A percentile compares a stretch with the other conserved stretches of the same genome.
Evolutionary conservation across 2,329 filamentous ascomycete genomes (phyloP).

Genomic region (Beauveria varroae): DNA sequence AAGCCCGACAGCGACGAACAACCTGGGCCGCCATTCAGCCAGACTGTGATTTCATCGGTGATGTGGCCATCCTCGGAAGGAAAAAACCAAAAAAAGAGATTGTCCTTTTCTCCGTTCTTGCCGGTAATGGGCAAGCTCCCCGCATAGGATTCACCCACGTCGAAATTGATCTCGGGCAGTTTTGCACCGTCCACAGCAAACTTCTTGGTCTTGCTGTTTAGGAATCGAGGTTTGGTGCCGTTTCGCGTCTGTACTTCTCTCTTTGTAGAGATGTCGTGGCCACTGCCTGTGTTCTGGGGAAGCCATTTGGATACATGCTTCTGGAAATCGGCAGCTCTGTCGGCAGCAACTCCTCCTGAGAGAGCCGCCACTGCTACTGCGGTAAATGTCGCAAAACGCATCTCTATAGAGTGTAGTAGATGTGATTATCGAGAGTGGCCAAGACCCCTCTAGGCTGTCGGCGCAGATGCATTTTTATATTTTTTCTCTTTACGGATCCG

Average conservation of each 20-base stretch:
- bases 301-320: neutral
- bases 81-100: conserved; percentile 63
- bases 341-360: neutral
- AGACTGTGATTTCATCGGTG: conserved; percentile 54
- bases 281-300: too few species aligned
- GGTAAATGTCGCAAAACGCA: neutral
- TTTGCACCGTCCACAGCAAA: conserved; percentile 56
- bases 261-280: neutral
- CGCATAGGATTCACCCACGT: conserved; percentile 60
- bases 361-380: neutral
- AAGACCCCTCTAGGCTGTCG: too few species aligned
- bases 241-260: neutral
- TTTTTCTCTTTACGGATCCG: neutral
- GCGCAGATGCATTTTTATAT: neutral
- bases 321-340: neutral
- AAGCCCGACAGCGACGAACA: conserved; percentile 59
- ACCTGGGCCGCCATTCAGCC: conserved; percentile 50
- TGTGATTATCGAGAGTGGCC: too few species aligned
- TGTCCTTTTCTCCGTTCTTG: conserved; percentile 37
- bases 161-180: conserved; percentile 63
- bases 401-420: neutral
- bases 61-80: conserved; percentile 44
- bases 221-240: neutral
- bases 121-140: conserved; percentile 51
- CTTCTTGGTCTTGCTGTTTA: conserved; percentile 17